Conservation (phyloP, 345 rosid species). For the Turnera subulata region DNA sequence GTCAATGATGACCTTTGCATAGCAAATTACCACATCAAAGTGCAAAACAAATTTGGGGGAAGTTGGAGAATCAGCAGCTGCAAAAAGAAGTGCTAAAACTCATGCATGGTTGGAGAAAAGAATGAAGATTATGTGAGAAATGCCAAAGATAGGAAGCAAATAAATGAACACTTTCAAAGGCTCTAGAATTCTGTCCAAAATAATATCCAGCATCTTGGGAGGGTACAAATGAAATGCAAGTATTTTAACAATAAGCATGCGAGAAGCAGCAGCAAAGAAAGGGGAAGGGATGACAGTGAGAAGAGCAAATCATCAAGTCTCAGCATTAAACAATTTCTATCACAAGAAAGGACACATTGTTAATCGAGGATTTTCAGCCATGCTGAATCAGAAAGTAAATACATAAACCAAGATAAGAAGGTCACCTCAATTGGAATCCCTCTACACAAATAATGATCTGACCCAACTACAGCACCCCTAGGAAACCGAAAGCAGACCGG, state of each 20-base stretch:
- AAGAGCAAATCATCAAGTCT: background rate
- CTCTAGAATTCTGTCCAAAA: background rate
- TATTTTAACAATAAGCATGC: background rate
- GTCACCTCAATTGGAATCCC: constrained; percentile 80
- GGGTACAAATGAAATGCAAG: background rate
- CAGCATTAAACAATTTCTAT: background rate
- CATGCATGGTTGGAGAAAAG: background rate
- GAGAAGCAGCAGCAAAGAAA: background rate
- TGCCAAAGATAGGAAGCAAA: background rate
- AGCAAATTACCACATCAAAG: background rate
- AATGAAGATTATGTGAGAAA: background rate
- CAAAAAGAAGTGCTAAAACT: background rate
- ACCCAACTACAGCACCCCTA: constrained; percentile 59
- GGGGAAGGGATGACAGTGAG: background rate
- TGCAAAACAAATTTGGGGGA: background rate
- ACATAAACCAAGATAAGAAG: constrained; percentile 3
- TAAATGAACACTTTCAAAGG: background rate
- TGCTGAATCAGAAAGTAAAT: background rate
- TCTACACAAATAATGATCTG: constrained; percentile 33
- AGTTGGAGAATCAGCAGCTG: background rate
- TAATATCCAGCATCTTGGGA: background rate
- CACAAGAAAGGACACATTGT: background rate
- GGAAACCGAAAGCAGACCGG: constrained; percentile 93
- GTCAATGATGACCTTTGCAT: background rate
- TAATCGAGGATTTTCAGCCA: no score